Evolutionary conservation across 352 stramenopile species (phyloP), one percentile per base, ranked within the genome.

Genomic region (Pythium apleroticum): DNA sequence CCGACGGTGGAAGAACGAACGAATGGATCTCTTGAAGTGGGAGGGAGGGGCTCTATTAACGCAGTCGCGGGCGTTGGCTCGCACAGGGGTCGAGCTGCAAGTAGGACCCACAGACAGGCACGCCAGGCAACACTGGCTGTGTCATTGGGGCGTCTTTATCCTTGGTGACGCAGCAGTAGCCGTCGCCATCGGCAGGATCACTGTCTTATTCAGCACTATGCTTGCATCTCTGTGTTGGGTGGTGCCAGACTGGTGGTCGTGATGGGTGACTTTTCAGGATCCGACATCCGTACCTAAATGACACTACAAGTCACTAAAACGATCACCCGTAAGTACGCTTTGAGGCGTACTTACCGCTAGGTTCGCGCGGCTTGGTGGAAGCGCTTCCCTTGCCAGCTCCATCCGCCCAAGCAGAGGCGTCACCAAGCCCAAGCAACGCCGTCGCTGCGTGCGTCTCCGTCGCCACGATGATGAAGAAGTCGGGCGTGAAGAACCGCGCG

Each of bases 401-500:
- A 54, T 35, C 48, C 7, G 15, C 19, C n/a, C 43, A 50, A 50
- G 43, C 43, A 12, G 20, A 25, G 19, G 43, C 43, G 43, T 1
- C 22, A 9, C 39, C 20, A n/a, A 45, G n/a, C 35, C 52, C 43
- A 24, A 24, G 19, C 57, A 41, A 22, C 35, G 4, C n/a, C 20
- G 10, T 55, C 43, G 22, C 56, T 48, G 6, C 17, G 27, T 46
- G 39, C 14, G 4, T 9, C 6, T 7, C n/a, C 3, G 4, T 8
- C 19, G 28, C 49, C 49, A 37, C 48, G 52, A 90, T 88, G 80
- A 90, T 92, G 80, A 89, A 88, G 75, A 93, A 90, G 74, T 89
- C 80, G 68, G 72, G 80, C 33, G 96, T 99, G 4, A 99, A 99
- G 89, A 99, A 99, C 84, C 90, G 97, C 66, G 97, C 97, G 65